Evolutionary conservation across 371 early-diverging fungal genomes (phyloP).

Genomic region (Entomophthora muscae): DNA sequence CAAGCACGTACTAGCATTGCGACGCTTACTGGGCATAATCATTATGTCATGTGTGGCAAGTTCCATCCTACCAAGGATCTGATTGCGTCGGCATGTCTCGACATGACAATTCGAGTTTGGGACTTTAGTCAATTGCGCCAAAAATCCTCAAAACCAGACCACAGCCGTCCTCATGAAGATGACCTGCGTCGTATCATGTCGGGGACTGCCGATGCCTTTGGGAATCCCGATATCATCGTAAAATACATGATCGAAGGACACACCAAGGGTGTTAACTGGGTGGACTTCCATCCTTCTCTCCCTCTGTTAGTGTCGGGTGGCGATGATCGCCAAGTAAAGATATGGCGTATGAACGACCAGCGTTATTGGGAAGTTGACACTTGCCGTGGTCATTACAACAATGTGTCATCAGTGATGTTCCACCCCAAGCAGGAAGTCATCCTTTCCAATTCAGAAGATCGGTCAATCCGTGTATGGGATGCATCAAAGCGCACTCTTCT

Average conservation of each 20-base stretch:
- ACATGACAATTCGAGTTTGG: constrained; percentile 98
- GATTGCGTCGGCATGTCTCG: constrained; percentile 91
- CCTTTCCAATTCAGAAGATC: constrained; percentile 91
- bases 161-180: constrained; percentile 34
- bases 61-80: constrained; percentile 95
- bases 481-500: constrained; percentile 80
- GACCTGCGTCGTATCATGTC: constrained; percentile 28
- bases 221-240: constrained; percentile 84
- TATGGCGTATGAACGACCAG: constrained; percentile 95
- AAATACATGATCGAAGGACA: constrained; percentile 98
- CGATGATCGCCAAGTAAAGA: constrained; percentile 96
- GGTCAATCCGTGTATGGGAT: constrained; percentile 93
- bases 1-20: constrained; percentile 96
- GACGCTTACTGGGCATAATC: constrained; percentile 95
- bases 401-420: constrained; percentile 84
- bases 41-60: constrained; percentile 98
- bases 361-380: constrained; percentile 97
- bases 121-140: too few species aligned
- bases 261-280: constrained; percentile 98
- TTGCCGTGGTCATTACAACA: constrained; percentile 95
- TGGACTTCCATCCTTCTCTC: constrained; percentile 82
- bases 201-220: constrained; percentile 76
- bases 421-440: constrained; percentile 87
- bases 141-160: constrained; percentile 22
- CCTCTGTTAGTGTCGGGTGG: constrained; percentile 91